Percentiles rank a stretch among this genome's conserved stretches.
Conservation (phyloP, 495 filamentous ascomycete genomes). For the Penicillium ochrochloron region DNA sequence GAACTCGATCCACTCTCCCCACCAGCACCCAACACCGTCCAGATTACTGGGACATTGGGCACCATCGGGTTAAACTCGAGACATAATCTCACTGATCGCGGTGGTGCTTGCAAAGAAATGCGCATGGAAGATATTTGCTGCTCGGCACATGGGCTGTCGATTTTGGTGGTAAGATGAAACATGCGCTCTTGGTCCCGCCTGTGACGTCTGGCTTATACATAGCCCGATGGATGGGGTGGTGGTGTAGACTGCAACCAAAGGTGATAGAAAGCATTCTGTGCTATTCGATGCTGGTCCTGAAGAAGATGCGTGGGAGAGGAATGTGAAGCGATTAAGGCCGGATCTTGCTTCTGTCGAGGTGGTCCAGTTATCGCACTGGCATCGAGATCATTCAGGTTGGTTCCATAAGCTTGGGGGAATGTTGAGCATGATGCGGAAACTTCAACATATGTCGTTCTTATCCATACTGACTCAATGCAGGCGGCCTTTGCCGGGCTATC, state of each 20-base stretch:
- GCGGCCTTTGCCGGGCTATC: slow-evolving; percentile 53
- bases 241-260: slow-evolving; percentile 57
- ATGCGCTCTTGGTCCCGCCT: background rate
- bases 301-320: slow-evolving; percentile 59
- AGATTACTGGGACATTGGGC: slow-evolving; percentile 47
- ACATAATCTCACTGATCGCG: slow-evolving; percentile 41
- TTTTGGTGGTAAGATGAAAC: slow-evolving; percentile 51
- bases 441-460: background rate
- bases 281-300: slow-evolving; percentile 66
- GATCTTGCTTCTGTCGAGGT: slow-evolving; percentile 69
- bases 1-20: slow-evolving; percentile 63
- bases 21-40: slow-evolving; percentile 52
- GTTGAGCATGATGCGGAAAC: background rate
- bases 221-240: background rate
- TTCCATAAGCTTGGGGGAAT: background rate
- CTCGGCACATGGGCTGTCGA: slow-evolving; percentile 62
- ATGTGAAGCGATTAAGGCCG: slow-evolving; percentile 53
- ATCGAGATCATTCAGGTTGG: slow-evolving; percentile 62
- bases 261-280: slow-evolving; percentile 53
- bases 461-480: slow-evolving; percentile 28
- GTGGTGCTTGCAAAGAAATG: slow-evolving; percentile 51
- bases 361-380: slow-evolving; percentile 76
- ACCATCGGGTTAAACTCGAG: slow-evolving; percentile 39
- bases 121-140: slow-evolving; percentile 64
- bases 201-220: background rate